Conservation (phyloP, 2,329 filamentous ascomycete genomes). For the Talaromyces sp. region DNA sequence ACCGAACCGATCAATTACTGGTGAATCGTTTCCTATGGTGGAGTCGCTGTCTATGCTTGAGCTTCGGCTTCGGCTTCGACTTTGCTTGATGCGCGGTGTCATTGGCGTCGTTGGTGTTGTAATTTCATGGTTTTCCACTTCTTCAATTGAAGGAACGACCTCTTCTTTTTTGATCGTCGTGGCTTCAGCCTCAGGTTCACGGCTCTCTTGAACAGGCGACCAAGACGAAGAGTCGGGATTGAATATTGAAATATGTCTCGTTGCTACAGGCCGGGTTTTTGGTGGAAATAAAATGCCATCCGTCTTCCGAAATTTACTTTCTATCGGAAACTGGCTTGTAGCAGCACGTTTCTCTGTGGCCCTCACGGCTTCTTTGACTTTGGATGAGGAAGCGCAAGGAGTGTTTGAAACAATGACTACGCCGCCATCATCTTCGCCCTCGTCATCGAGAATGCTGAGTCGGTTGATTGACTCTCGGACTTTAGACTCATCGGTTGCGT, state of each 20-base stretch:
- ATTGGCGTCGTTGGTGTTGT: background rate
- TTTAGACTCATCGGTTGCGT: background rate
- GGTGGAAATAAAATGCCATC: background rate
- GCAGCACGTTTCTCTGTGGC: background rate
- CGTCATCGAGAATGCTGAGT: background rate
- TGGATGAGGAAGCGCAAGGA: background rate
- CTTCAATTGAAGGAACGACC: background rate
- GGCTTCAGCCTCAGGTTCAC: background rate
- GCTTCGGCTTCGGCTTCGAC: background rate
- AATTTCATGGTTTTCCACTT: background rate
- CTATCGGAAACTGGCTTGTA: background rate
- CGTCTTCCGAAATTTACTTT: background rate
- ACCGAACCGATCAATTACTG: background rate
- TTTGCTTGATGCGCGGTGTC: background rate
- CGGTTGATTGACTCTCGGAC: background rate
- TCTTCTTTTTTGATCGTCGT: background rate
- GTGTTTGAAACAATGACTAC: background rate
- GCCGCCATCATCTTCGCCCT: background rate
- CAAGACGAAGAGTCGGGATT: background rate
- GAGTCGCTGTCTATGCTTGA: background rate
- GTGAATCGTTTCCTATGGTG: background rate
- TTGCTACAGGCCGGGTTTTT: background rate
- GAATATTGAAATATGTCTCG: slow-evolving; percentile 1
- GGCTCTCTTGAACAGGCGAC: background rate
- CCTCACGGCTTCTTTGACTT: background rate